Evolutionary conservation across 2,329 filamentous ascomycete genomes (phyloP).

Genomic region (Didymella arachidicola): DNA sequence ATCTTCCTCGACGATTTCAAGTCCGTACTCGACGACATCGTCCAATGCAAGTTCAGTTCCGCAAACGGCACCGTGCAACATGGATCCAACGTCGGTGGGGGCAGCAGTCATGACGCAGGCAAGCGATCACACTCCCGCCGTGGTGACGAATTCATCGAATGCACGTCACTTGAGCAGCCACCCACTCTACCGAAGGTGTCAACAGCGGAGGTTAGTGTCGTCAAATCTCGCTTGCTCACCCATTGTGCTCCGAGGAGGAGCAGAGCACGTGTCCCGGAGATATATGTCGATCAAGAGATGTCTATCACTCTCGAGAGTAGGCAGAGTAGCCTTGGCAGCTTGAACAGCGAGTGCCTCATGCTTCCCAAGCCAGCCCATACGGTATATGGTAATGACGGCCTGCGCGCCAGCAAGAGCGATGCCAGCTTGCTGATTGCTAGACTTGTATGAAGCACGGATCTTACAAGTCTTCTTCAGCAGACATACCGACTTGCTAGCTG

Average conservation of each 20-base stretch:
- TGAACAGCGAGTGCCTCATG: slow-evolving; percentile 28
- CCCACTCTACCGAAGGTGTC: slow-evolving; percentile 19
- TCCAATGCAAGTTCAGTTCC: slow-evolving; percentile 37
- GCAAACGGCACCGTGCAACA: slow-evolving; percentile 25
- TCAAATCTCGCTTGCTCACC: slow-evolving; percentile 24
- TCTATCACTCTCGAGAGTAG: slow-evolving; percentile 29
- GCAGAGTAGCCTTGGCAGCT: slow-evolving; percentile 32
- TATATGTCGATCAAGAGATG: slow-evolving; percentile 37
- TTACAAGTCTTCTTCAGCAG: no score
- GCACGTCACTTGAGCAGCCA: slow-evolving; percentile 21
- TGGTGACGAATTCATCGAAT: slow-evolving; percentile 33
- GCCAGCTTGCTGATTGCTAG: slow-evolving; percentile 30
- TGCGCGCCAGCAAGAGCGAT: slow-evolving; percentile 23
- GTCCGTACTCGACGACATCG: slow-evolving; percentile 45
- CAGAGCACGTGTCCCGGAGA: slow-evolving; percentile 26
- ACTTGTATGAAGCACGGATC: slow-evolving; percentile 21
- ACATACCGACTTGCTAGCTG: no score
- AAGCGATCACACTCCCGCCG: slow-evolving; percentile 30
- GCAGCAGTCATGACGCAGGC: slow-evolving; percentile 13
- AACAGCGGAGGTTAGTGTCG: slow-evolving; percentile 15
- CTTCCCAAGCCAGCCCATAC: slow-evolving; percentile 30
- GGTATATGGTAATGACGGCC: slow-evolving; percentile 21
- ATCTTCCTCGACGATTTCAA: slow-evolving; percentile 51
- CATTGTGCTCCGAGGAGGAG: slow-evolving; percentile 23
- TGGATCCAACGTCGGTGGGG: slow-evolving; percentile 21